A percentile compares a stretch with the other conserved stretches of the same genome.
These are phyloP conservation scores for Hypoxylon sp. DNA, from an alignment of 2,329 filamentous ascomycete genomes.

Conservation along the genomic window DNA sequence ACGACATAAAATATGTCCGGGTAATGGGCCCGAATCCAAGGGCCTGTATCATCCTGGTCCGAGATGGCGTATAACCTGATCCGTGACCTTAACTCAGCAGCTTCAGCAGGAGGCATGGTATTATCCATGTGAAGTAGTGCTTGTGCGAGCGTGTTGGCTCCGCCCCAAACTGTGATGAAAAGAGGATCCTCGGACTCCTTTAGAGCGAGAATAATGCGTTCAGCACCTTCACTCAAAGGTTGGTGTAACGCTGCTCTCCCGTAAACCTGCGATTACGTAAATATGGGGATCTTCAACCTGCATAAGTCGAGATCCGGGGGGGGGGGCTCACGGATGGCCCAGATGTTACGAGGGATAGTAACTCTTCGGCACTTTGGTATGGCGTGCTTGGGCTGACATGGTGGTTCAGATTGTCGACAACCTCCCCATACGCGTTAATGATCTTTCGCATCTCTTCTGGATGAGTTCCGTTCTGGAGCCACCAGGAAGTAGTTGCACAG, in stretches of 20 bases:
- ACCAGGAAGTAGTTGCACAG: constrained; percentile 19
- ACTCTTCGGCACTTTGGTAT: constrained; percentile 1
- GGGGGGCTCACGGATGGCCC: constrained; percentile 12
- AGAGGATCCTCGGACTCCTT: constrained; percentile 21
- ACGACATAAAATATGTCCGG: constrained; percentile 15
- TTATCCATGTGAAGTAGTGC: constrained; percentile 24
- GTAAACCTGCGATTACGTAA: constrained; percentile 1
- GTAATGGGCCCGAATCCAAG: constrained; percentile 17
- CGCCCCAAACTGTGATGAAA: constrained; percentile 18
- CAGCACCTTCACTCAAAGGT: constrained; percentile 21
- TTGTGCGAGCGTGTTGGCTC: constrained; percentile 24
- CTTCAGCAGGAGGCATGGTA: constrained; percentile 15
- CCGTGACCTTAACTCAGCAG: neutral
- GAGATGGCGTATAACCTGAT: constrained; percentile 23
- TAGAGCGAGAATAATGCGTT: constrained; percentile 12
- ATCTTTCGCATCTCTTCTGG: constrained; percentile 20
- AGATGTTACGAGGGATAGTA: constrained; percentile 11
- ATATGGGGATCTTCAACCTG: neutral
- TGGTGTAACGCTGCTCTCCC: constrained; percentile 1
- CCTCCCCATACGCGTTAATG: constrained; percentile 20
- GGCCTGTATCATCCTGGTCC: constrained; percentile 13
- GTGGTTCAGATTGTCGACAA: constrained; percentile 21
- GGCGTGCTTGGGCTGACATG: constrained; percentile 10
- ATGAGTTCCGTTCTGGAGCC: constrained; percentile 14
- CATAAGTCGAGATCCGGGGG: neutral